Evolutionary conservation across 2,329 filamentous ascomycete genomes (phyloP).

Genomic region (Aureobasidium sp.): DNA sequence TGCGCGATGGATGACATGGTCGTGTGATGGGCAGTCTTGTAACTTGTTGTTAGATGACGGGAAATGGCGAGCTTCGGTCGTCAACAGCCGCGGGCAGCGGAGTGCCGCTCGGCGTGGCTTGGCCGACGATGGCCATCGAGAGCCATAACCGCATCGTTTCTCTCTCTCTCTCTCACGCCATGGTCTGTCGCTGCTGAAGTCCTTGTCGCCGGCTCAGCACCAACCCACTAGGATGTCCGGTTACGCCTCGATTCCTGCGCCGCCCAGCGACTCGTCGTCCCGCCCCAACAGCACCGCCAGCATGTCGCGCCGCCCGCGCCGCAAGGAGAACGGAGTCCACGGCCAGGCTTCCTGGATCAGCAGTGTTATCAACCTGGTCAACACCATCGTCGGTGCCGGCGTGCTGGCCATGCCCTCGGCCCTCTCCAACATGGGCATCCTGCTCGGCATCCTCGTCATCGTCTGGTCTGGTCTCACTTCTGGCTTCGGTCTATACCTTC

Average conservation of each 20-base stretch:
- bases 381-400: conserved; percentile 93
- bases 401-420: conserved; percentile 94
- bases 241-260: conserved; percentile 37
- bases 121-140: background rate
- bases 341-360: conserved; percentile 83
- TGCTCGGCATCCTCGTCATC: conserved; percentile 74
- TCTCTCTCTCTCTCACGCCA: background rate
- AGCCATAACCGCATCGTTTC: too few relatives aligned
- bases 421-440: conserved; percentile 89
- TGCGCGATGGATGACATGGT: conserved; percentile 3
- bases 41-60: too few relatives aligned
- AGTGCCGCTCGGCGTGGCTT: conserved; percentile 2
- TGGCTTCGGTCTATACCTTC: conserved; percentile 89
- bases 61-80: background rate
- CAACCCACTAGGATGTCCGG: conserved; percentile 36
- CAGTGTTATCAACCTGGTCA: conserved; percentile 89
- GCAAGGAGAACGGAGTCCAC: conserved; percentile 57
- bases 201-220: conserved; percentile 1
- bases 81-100: background rate
- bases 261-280: conserved; percentile 27
- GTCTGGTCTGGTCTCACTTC: conserved; percentile 84
- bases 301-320: conserved; percentile 41
- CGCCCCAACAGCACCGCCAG: conserved; percentile 35
- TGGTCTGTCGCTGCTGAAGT: background rate
- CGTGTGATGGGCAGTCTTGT: too few relatives aligned